Conservation (phyloP, 495 filamentous ascomycete genomes). For the Lasiosphaeriaceae sp. region DNA sequence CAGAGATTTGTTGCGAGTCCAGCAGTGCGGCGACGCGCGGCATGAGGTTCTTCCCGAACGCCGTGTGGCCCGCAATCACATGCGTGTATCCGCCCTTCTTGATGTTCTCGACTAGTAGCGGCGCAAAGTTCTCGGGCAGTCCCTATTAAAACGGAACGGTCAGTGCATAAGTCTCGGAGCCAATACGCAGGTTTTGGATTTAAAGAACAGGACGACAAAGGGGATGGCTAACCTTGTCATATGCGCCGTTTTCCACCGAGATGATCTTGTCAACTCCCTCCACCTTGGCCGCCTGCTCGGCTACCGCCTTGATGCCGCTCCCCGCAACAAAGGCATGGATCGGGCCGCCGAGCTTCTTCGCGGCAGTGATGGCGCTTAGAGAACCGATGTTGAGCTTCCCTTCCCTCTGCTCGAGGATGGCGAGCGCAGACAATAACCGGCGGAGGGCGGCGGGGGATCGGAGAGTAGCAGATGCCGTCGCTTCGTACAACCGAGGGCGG, state of each 20-base stretch:
- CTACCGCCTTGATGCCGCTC: slow-evolving; percentile 71
- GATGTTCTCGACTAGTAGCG: slow-evolving; percentile 89
- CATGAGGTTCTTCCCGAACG: slow-evolving; percentile 93
- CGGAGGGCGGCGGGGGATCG: slow-evolving; percentile 45
- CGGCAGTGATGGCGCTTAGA: slow-evolving; percentile 81
- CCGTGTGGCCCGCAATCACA: slow-evolving; percentile 83
- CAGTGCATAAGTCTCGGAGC: not conserved
- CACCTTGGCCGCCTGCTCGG: slow-evolving; percentile 83
- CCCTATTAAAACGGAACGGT: too few species aligned
- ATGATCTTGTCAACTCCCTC: slow-evolving; percentile 88
- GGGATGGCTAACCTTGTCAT: slow-evolving; percentile 68
- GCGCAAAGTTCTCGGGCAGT: slow-evolving; percentile 92
- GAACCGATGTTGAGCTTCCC: slow-evolving; percentile 81
- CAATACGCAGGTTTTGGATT: not conserved
- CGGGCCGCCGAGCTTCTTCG: slow-evolving; percentile 77
- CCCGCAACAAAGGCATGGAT: slow-evolving; percentile 88
- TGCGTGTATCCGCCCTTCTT: slow-evolving; percentile 91
- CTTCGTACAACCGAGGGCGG: slow-evolving; percentile 21
- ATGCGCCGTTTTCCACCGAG: slow-evolving; percentile 79
- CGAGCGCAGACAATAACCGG: slow-evolving; percentile 81
- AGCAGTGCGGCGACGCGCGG: slow-evolving; percentile 94
- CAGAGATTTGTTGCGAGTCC: slow-evolving; percentile 88
- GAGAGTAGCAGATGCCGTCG: slow-evolving; percentile 20
- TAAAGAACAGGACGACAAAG: not conserved
- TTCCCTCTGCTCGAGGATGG: slow-evolving; percentile 88